These are phyloP conservation scores for Globisporangium cederbergense DNA, from an alignment of 352 stramenopile genomes.

Conservation along the genomic window DNA sequence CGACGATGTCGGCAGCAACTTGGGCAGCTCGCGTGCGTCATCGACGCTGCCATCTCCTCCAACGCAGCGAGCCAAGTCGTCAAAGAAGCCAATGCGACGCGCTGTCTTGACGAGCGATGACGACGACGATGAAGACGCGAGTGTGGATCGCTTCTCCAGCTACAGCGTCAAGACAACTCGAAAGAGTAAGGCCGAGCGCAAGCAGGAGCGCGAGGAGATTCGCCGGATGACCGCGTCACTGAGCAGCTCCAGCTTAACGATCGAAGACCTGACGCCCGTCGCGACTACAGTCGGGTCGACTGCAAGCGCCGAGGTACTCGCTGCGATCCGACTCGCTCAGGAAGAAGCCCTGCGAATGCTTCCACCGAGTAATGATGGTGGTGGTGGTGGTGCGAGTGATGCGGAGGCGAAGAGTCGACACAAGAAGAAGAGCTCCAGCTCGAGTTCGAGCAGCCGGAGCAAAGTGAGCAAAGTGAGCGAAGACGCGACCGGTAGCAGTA, in stretches of 20 bases:
- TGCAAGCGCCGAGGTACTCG: slow-evolving; percentile 48
- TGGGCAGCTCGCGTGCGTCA: not conserved
- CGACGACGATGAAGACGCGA: slow-evolving; percentile 31
- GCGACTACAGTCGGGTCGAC: slow-evolving; percentile 1
- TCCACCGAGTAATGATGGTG: slow-evolving; percentile 7
- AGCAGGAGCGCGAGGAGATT: slow-evolving; percentile 47
- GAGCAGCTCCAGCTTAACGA: not conserved
- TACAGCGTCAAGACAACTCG: slow-evolving; percentile 36
- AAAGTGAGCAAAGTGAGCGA: slow-evolving; percentile 11
- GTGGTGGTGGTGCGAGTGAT: not conserved
- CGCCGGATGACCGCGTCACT: slow-evolving; percentile 30
- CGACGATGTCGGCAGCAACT: slow-evolving; percentile 14
- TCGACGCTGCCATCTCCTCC: slow-evolving; percentile 1
- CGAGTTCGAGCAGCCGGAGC: slow-evolving; percentile 7
- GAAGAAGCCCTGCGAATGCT: slow-evolving; percentile 70
- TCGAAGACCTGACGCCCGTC: not conserved
- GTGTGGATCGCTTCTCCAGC: slow-evolving; percentile 35
- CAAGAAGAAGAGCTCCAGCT: slow-evolving; percentile 28
- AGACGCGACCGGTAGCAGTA: slow-evolving; percentile 9
- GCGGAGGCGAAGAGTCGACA: slow-evolving; percentile 28
- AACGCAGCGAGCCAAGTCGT: not conserved
- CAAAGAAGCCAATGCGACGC: not conserved
- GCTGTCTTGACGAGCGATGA: slow-evolving; percentile 19
- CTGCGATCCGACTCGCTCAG: slow-evolving; percentile 63
- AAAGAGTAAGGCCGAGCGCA: slow-evolving; percentile 32